Evolutionary conservation across 1,284 basidiomycete species (phyloP).

Genomic region (Pulveroboletus sp.): DNA sequence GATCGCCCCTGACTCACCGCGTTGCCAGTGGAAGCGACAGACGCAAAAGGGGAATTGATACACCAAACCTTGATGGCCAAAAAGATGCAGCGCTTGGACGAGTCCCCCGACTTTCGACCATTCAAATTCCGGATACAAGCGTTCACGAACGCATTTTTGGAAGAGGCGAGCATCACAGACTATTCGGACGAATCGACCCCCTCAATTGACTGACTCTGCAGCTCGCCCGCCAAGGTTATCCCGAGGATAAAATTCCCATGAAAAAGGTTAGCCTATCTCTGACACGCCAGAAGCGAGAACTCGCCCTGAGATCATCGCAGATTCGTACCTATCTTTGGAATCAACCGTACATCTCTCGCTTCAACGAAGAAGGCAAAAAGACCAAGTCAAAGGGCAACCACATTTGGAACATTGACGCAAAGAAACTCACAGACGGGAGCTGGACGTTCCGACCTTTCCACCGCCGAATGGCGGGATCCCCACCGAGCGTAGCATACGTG

Average conservation of each 20-base stretch:
- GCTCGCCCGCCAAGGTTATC: slow-evolving; percentile 78
- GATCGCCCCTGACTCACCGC: slow-evolving; percentile 11
- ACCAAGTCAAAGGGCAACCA: slow-evolving; percentile 99
- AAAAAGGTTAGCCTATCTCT: slow-evolving; percentile 64
- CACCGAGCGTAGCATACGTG: slow-evolving; percentile 80
- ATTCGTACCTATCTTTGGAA: slow-evolving; percentile 97
- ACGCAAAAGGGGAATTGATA: slow-evolving; percentile 94
- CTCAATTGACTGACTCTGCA: slow-evolving; percentile 36
- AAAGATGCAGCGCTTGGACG: slow-evolving; percentile 95
- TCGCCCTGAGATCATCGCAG: slow-evolving; percentile 46
- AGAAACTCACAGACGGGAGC: slow-evolving; percentile 71
- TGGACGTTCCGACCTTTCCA: slow-evolving; percentile 95
- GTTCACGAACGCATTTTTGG: slow-evolving; percentile 95
- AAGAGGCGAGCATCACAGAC: slow-evolving; percentile 61
- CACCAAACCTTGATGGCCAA: slow-evolving; percentile 99
- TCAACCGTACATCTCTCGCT: slow-evolving; percentile 90
- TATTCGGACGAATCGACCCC: slow-evolving; percentile 9
- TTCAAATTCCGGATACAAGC: slow-evolving; percentile 99
- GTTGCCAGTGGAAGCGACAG: slow-evolving; percentile 82
- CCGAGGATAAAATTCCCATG: slow-evolving; percentile 86
- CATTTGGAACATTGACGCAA: slow-evolving; percentile 98
- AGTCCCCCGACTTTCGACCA: slow-evolving; percentile 94
- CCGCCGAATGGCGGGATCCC: slow-evolving; percentile 81
- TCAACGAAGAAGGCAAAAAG: slow-evolving; percentile 99
- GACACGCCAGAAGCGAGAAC: slow-evolving; percentile 12